These are phyloP conservation scores for Scortechinia acanthostroma DNA, from an alignment of 2,329 filamentous ascomycete species.

Conservation along the genomic window DNA sequence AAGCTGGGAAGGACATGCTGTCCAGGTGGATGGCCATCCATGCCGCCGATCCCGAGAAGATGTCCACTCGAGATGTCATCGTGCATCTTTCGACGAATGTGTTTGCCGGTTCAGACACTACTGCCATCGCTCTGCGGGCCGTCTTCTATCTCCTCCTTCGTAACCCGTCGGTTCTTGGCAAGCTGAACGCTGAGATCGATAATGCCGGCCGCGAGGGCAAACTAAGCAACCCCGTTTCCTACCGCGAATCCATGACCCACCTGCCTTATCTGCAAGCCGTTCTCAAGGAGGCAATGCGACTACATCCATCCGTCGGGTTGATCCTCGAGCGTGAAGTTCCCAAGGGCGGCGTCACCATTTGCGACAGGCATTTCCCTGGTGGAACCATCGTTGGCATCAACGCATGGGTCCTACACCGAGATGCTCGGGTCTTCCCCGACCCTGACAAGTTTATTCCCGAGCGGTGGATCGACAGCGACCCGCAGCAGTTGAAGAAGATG, in stretches of 20 bases:
- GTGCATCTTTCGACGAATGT: conserved; percentile 22
- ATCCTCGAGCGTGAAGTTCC: conserved; percentile 40
- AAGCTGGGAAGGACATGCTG: conserved; percentile 5
- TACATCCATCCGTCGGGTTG: conserved; percentile 38
- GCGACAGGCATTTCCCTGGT: conserved; percentile 13
- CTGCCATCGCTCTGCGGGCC: conserved; percentile 33
- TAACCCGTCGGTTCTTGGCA: conserved; percentile 9
- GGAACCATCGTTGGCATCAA: conserved; percentile 15
- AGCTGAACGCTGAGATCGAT: conserved; percentile 4
- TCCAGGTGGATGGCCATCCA: too few species aligned
- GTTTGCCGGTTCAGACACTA: conserved; percentile 31
- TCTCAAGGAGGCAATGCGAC: conserved; percentile 41
- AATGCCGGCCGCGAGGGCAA: conserved; percentile 7
- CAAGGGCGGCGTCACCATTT: conserved; percentile 16
- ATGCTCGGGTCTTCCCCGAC: conserved; percentile 11
- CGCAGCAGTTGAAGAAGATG: conserved; percentile 1
- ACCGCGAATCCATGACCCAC: conserved; percentile 25
- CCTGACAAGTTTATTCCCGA: conserved; percentile 11
- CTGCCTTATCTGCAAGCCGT: conserved; percentile 43
- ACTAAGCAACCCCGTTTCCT: conserved; percentile 19
- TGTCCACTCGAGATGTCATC: too few species aligned
- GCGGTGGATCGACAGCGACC: conserved; percentile 10
- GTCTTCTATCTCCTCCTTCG: conserved; percentile 34
- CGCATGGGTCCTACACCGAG: conserved; percentile 14
- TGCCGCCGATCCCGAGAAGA: too few species aligned